Evolutionary conservation across 2,329 filamentous ascomycete genomes (phyloP).

Genomic region (Talaromyces verruculosus): DNA sequence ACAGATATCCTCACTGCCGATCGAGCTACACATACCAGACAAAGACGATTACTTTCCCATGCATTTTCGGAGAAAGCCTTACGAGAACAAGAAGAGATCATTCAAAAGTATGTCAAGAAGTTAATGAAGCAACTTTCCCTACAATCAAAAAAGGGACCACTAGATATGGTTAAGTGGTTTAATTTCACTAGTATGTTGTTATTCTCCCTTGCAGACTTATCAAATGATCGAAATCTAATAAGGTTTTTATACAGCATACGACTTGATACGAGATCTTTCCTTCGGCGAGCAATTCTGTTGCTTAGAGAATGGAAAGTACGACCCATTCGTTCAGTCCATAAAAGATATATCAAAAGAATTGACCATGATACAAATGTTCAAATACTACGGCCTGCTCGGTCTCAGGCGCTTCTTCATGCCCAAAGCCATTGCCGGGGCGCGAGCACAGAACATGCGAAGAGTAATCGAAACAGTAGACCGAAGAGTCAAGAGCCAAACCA

Average conservation of each 20-base stretch:
- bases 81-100: constrained; percentile 32
- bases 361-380: constrained; percentile 7
- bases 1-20: constrained; percentile 23
- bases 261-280: constrained; percentile 23
- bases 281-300: constrained; percentile 31
- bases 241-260: constrained; percentile 17
- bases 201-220: too few relatives aligned
- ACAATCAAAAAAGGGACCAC: background rate
- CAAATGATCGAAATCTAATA: background rate
- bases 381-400: constrained; percentile 7
- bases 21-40: constrained; percentile 27
- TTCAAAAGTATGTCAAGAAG: background rate
- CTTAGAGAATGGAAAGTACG: constrained; percentile 25
- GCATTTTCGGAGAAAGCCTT: constrained; percentile 45
- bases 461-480: constrained; percentile 9
- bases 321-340: constrained; percentile 21
- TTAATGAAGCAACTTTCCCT: background rate
- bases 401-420: constrained; percentile 5
- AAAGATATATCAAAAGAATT: constrained; percentile 7
- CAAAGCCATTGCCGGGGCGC: constrained; percentile 11
- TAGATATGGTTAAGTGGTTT: background rate
- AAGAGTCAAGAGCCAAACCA: constrained; percentile 2
- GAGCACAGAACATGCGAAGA: constrained; percentile 9
- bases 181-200: background rate
- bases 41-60: constrained; percentile 33